A percentile compares a stretch with the other conserved stretches of the same genome.
Conservation (phyloP, 2,329 filamentous ascomycete species). For the Alternaria tenuissima region DNA sequence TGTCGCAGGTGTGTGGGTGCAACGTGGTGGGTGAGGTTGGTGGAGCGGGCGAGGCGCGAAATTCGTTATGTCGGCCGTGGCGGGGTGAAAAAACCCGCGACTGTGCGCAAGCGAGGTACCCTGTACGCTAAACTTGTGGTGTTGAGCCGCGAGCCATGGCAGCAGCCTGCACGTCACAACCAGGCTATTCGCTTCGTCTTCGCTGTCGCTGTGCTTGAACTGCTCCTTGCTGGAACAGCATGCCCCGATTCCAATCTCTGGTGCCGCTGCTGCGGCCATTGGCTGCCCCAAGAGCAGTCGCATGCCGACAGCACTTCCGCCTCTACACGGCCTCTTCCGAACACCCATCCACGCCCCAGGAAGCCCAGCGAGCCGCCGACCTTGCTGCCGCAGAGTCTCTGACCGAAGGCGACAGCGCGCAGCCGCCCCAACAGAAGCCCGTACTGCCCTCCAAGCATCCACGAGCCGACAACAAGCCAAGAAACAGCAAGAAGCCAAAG, state of each 20-base stretch:
- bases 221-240: slow-evolving; percentile 18
- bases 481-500: slow-evolving; percentile 13
- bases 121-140: slow-evolving; percentile 49
- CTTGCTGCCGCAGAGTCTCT: slow-evolving; percentile 45
- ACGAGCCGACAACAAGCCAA: slow-evolving; percentile 13
- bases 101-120: slow-evolving; percentile 48
- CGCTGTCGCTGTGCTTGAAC: neutral
- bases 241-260: slow-evolving; percentile 49
- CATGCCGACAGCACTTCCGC: slow-evolving; percentile 51
- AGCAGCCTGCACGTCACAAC: slow-evolving; percentile 12
- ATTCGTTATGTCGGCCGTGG: slow-evolving; percentile 23
- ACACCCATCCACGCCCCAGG: slow-evolving; percentile 44
- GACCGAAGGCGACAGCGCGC: slow-evolving; percentile 45
- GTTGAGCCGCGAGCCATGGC: slow-evolving; percentile 33
- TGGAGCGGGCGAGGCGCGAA: slow-evolving; percentile 21
- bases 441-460: slow-evolving; percentile 28
- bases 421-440: slow-evolving; percentile 34
- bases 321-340: slow-evolving; percentile 49
- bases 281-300: slow-evolving; percentile 46
- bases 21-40: slow-evolving; percentile 12
- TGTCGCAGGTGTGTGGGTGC: slow-evolving; percentile 15
- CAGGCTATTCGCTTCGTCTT: neutral
- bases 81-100: slow-evolving; percentile 40
- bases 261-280: slow-evolving; percentile 54
- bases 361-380: slow-evolving; percentile 39